A percentile compares a stretch with the other conserved stretches of the same genome.
Evolutionary conservation across 805 yeast species (phyloP).

Genomic region (Zygoascus bituminiphila): DNA sequence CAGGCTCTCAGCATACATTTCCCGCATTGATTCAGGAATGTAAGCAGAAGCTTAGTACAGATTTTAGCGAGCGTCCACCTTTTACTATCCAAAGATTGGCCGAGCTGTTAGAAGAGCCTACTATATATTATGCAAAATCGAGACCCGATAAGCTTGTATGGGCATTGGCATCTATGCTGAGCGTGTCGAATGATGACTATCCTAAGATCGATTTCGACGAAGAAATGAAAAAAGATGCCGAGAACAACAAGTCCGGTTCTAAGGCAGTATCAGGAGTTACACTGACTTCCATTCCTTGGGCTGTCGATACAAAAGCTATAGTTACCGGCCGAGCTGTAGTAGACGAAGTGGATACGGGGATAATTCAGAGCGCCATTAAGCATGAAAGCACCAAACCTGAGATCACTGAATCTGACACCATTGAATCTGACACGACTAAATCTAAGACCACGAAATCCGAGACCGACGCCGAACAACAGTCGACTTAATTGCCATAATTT

Average conservation of each 20-base stretch:
- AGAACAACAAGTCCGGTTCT: conserved; percentile 8
- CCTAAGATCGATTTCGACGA: conserved; percentile 16
- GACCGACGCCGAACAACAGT: too few species aligned
- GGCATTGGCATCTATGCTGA: conserved; percentile 22
- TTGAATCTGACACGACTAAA: too few species aligned
- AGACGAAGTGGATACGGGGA: conserved; percentile 4
- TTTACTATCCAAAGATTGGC: conserved; percentile 33
- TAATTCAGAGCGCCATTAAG: not conserved
- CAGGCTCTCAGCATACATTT: conserved; percentile 10
- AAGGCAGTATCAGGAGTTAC: conserved; percentile 18
- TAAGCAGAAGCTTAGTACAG: conserved; percentile 8
- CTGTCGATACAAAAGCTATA: not conserved
- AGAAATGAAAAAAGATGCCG: conserved; percentile 10
- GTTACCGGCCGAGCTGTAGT: not conserved
- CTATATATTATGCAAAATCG: conserved; percentile 17
- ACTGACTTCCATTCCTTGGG: conserved; percentile 21
- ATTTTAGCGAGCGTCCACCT: conserved; percentile 28
- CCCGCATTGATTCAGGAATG: conserved; percentile 7
- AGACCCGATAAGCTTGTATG: conserved; percentile 21
- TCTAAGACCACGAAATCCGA: too few species aligned
- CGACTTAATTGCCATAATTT: not conserved
- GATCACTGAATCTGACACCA: too few species aligned
- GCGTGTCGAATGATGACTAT: conserved; percentile 22
- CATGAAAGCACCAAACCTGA: not conserved
- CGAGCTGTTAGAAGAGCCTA: conserved; percentile 27